Percentiles rank a stretch among this genome's conserved stretches.
These are phyloP conservation scores for Notholithocarpus densiflorus DNA, from an alignment of 306 rosid genomes.

Conservation along the genomic window DNA sequence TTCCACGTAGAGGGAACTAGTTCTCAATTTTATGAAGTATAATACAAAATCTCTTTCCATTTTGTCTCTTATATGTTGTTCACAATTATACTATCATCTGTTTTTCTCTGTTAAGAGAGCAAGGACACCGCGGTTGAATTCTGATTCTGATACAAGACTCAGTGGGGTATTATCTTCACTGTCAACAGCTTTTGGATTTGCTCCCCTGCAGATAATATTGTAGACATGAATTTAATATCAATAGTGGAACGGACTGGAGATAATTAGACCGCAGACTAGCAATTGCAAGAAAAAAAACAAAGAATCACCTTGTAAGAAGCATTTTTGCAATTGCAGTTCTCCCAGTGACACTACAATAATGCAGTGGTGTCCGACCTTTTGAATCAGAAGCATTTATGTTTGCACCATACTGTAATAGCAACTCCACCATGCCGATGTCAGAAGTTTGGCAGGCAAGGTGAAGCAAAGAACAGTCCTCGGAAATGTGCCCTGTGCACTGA, in stretches of 20 bases:
- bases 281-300: neutral
- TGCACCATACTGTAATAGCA: conserved; percentile 76
- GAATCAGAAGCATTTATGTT: conserved; percentile 55
- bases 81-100: conserved; percentile 36
- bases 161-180: conserved; percentile 54
- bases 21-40: conserved; percentile 4
- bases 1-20: conserved; percentile 11
- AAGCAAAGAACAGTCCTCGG: conserved; percentile 53
- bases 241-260: neutral
- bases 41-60: conserved; percentile 6
- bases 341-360: conserved; percentile 46
- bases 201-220: conserved; percentile 55
- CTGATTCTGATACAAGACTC: conserved; percentile 46
- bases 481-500: conserved; percentile 29
- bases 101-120: conserved; percentile 33
- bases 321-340: conserved; percentile 46
- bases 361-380: conserved; percentile 64
- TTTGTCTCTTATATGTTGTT: neutral
- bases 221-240: neutral
- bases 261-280: neutral
- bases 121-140: conserved; percentile 34
- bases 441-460: conserved; percentile 73
- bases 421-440: conserved; percentile 73
- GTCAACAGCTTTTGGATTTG: conserved; percentile 42
- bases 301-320: conserved; percentile 53